Percentiles rank a stretch among this genome's conserved stretches.
Conservation (phyloP, 1,139 yeast genomes). For the Candida sanyaensis region DNA sequence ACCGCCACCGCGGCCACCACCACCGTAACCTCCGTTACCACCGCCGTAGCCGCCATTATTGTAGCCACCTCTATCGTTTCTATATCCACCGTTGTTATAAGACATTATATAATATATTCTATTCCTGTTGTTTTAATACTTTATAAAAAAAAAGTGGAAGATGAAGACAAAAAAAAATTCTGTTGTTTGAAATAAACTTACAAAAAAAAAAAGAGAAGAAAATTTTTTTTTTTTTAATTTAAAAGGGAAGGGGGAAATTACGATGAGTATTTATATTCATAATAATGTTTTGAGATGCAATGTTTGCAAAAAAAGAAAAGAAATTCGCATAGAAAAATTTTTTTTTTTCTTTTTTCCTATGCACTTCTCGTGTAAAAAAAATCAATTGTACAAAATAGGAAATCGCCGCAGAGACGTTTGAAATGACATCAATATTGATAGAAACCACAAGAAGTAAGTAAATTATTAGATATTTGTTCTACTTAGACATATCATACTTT, state of each 20-base stretch:
- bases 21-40: slow-evolving; percentile 19
- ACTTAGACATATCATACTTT: too few relatives aligned
- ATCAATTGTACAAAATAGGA: not conserved
- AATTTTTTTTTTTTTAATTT: slow-evolving; percentile 1
- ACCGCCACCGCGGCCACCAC: slow-evolving; percentile 33
- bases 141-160: not conserved
- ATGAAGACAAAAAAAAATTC: not conserved
- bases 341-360: not conserved
- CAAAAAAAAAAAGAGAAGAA: not conserved
- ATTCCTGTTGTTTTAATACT: not conserved
- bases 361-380: too few relatives aligned
- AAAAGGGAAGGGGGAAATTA: not conserved
- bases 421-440: too few relatives aligned
- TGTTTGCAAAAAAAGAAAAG: slow-evolving; percentile 6
- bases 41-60: slow-evolving; percentile 21
- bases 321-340: slow-evolving; percentile 3
- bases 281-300: not conserved
- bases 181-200: not conserved
- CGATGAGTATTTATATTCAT: not conserved
- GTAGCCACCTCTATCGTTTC: slow-evolving; percentile 21
- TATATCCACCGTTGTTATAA: slow-evolving; percentile 17
- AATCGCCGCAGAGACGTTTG: not conserved
- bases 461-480: too few relatives aligned
- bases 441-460: too few relatives aligned
- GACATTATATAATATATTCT: slow-evolving; percentile 16